A percentile compares a stretch with the other conserved stretches of the same genome.
Conservation (phyloP, 129 eudicot genomes). For the Artemisia tridentata region DNA sequence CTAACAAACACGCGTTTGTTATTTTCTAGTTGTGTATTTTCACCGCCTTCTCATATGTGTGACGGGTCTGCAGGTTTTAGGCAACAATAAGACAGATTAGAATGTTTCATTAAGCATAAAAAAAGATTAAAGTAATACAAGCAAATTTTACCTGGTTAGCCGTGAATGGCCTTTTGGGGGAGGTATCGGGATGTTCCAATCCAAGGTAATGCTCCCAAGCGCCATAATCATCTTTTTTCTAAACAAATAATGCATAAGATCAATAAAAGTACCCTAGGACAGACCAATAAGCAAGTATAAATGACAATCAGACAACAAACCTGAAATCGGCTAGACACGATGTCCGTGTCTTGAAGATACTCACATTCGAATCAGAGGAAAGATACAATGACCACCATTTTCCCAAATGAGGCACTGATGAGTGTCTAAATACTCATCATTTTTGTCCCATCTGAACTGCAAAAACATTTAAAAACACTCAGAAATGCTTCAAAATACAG, state of each 20-base stretch:
- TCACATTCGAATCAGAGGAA: too few relatives aligned
- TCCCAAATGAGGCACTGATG: too few relatives aligned
- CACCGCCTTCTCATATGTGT: slow-evolving; percentile 87
- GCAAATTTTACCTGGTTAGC: slow-evolving; percentile 64
- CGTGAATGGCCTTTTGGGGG: slow-evolving; percentile 71
- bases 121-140: not conserved
- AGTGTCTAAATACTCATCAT: too few relatives aligned
- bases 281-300: not conserved
- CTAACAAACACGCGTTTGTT: not conserved
- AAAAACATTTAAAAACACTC: too few relatives aligned
- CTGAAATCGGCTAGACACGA: slow-evolving; percentile 85
- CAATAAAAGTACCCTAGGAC: not conserved
- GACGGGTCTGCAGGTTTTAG: slow-evolving; percentile 77
- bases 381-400: too few relatives aligned
- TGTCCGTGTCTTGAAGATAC: slow-evolving; percentile 76
- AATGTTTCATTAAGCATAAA: not conserved
- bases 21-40: slow-evolving; percentile 76
- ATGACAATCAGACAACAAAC: slow-evolving; percentile 30
- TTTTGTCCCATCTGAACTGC: too few relatives aligned
- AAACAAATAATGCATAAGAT: not conserved
- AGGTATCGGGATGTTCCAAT: slow-evolving; percentile 82
- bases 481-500: too few relatives aligned
- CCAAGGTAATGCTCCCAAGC: slow-evolving; percentile 99
- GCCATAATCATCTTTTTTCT: slow-evolving; percentile 93
- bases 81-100: not conserved